phyloP scores from a whole-genome alignment of 2,329 filamentous ascomycete species.

The Rhynchosporium agropyri region DNA sequence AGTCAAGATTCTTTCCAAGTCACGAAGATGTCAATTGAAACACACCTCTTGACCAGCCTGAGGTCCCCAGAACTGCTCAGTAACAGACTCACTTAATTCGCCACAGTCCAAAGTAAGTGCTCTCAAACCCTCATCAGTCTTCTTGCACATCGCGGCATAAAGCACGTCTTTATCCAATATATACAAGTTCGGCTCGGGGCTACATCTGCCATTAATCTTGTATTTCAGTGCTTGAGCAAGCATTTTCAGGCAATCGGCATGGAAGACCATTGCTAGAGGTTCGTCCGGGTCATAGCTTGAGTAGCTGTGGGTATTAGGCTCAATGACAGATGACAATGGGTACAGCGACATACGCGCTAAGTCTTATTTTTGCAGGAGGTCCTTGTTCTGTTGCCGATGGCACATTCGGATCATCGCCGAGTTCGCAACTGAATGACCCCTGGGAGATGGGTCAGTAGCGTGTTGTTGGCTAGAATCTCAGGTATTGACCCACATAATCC shows the following conservation, averaged over 20 bases:
- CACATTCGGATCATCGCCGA: conserved; percentile 28
- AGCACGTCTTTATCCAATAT: conserved; percentile 21
- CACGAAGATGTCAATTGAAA: not conserved
- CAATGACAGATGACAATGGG: not conserved
- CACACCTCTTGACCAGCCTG: conserved; percentile 22
- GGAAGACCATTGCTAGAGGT: conserved; percentile 21
- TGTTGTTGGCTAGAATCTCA: not conserved
- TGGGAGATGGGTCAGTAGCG: not conserved
- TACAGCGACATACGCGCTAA: conserved; percentile 4
- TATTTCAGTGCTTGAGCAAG: conserved; percentile 24
- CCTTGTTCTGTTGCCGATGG: not conserved
- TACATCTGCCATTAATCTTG: conserved; percentile 4
- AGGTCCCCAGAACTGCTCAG: conserved; percentile 25
- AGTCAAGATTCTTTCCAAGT: not conserved
- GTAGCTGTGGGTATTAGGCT: conserved; percentile 15
- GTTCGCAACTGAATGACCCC: conserved; percentile 17
- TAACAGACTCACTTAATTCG: conserved; percentile 14
- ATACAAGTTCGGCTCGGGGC: not conserved
- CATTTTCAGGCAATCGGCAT: conserved; percentile 20
- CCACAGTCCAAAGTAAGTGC: conserved; percentile 24
- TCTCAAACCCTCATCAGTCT: conserved; percentile 9
- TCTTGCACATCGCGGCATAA: conserved; percentile 20
- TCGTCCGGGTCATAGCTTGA: conserved; percentile 18
- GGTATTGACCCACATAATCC: conserved; percentile 19
- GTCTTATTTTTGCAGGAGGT: not conserved